Conservation (phyloP, 2,329 filamentous ascomycete genomes). For the Hypoxylon sp. region DNA sequence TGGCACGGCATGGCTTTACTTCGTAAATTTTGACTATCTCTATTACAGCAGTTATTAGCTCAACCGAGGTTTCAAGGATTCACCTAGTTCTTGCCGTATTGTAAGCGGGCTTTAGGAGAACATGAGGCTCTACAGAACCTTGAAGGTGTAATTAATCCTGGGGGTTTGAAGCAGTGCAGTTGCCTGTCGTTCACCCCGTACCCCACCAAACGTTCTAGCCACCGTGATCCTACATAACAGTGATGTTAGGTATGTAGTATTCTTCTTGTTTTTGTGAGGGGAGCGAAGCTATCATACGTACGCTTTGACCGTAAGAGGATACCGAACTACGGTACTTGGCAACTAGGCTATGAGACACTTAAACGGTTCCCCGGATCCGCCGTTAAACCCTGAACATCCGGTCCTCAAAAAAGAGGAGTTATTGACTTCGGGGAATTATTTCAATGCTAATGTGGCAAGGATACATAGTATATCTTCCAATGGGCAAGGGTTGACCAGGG, state of each 20-base stretch:
- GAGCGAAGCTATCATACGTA: slow-evolving; percentile 8
- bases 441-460: slow-evolving; percentile 1
- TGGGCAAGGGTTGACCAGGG: background rate
- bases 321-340: slow-evolving; percentile 16
- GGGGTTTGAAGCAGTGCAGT: background rate
- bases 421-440: slow-evolving; percentile 8
- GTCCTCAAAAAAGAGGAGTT: slow-evolving; percentile 4
- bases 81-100: background rate
- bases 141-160: slow-evolving; percentile 3
- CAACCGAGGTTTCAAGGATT: slow-evolving; percentile 3
- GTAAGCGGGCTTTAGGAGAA: slow-evolving; percentile 10
- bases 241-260: slow-evolving; percentile 11
- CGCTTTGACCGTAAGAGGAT: slow-evolving; percentile 33
- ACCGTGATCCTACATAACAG: slow-evolving; percentile 8
- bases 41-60: background rate
- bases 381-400: slow-evolving; percentile 7
- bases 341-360: slow-evolving; percentile 15
- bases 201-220: background rate
- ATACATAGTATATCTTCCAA: background rate
- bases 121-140: slow-evolving; percentile 18
- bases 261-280: slow-evolving; percentile 14
- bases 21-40: background rate
- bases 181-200: background rate
- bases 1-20: no score
- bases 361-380: slow-evolving; percentile 21